phyloP scores from a whole-genome alignment of 441 rosid species.

The Pelargonium cotyledonis region DNA sequence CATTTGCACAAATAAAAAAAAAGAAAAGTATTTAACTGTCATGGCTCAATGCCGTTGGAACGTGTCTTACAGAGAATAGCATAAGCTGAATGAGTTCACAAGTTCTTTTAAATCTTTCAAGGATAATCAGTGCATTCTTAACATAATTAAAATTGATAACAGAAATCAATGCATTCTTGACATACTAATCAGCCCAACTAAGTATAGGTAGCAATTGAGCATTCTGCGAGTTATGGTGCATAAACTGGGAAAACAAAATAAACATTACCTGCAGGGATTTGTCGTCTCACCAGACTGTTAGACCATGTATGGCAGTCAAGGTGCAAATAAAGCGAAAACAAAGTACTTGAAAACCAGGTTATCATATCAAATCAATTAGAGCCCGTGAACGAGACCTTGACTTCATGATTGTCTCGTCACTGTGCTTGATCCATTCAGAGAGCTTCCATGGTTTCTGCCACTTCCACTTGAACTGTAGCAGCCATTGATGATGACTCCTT shows the following conservation, averaged over 20 bases:
- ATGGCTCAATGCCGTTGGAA: not conserved
- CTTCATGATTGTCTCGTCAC: constrained; percentile 56
- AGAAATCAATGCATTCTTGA: too few relatives aligned
- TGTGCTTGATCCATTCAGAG: constrained; percentile 68
- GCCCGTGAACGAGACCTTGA: constrained; percentile 39
- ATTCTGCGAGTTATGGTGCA: not conserved
- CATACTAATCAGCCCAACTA: not conserved
- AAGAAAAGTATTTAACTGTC: not conserved
- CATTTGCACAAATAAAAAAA: not conserved
- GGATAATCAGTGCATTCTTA: not conserved
- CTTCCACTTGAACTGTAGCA: constrained; percentile 69
- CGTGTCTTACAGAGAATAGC: not conserved
- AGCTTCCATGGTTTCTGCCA: constrained; percentile 84
- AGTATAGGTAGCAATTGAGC: not conserved
- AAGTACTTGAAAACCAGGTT: constrained; percentile 14
- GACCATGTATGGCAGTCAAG: constrained; percentile 21
- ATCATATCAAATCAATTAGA: constrained; percentile 31
- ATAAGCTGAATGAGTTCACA: not conserved
- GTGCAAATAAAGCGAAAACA: constrained; percentile 20
- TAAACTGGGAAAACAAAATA: not conserved
- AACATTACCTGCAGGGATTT: constrained; percentile 29
- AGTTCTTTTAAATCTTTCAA: not conserved
- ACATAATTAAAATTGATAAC: not conserved
- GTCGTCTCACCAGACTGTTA: constrained; percentile 13
- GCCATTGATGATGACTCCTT: constrained; percentile 76